Base-by-base conservation (phyloP, 1,284 basidiomycete species). In the Marasmius tenuissimus region DNA sequence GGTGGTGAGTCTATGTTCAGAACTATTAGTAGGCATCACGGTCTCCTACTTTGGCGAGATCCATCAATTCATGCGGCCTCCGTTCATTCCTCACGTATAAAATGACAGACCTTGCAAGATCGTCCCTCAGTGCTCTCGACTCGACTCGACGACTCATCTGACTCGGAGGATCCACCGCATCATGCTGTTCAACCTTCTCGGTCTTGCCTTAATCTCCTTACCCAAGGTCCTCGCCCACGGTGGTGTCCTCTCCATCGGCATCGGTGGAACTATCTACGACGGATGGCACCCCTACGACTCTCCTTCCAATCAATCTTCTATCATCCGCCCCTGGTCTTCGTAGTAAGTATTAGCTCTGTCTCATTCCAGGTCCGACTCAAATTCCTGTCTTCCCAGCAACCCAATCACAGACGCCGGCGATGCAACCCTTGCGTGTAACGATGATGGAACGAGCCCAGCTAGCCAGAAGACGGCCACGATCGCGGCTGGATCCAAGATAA, bases 381-480 rank as follows among this genome's bases (percentile, higher is more conserved):
- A 20, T 18, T 58, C 4, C 6, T 52, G 53, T 20, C 27, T 8
- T 50, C 12, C 34, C 57, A 85, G 84, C 70, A 79, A 86, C 71
- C 85, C 85, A 1, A 85, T 87, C 68, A 72, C 69, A 20, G 73
- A 77, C 61, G 76, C 82, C 4, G 82, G 80, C 1, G 77, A 75
- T 60, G 63, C 81, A 0, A 80, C 75, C 0, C 62, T 87, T 50
- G 78, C 82, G 5, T 87, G 85, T 72, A 87, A 87, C 65, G 79
- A 85, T 64, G 79, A 85, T 63, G 85, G 85, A 16, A 74, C 75
- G 9, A 74, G 83, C 10, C 76, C 78, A 35, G 76, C 81, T 18
- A 71, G 77, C 35, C 85, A 87, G 68, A 73, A 83, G 16, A 84
- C 84, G n/a, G 82, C 81, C 1, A 78, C 75, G 16, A 80, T 84